Base-by-base conservation (phyloP, 805 yeast genomes). In the Dipodascus albidus region DNA sequence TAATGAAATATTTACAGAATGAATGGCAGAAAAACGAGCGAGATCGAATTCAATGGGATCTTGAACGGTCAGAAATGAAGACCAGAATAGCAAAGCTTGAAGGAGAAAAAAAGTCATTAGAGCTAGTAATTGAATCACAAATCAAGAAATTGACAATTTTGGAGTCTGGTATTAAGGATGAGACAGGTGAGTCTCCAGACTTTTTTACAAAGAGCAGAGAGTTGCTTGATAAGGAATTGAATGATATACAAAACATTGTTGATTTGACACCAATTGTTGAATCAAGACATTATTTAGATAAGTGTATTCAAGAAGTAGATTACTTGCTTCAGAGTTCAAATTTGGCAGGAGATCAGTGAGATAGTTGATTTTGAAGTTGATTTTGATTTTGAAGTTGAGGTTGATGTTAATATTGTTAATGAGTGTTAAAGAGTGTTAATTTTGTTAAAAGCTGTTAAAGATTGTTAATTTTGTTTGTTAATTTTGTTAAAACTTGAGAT, bases 1-100 rank as follows among this genome's bases (percentile, higher is more conserved):
- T 81, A 27, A 79, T 81, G 80, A 77, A 78, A 60, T 81, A 77
- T 57, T 70, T 81, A 60, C 85, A 81, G 62, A 69, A 76, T 21
- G 85, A 81, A 59, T 80, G 81, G 74, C 80, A 81, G 52, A 75
- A 73, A 55, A 78, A 77, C 62, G 85, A 81, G 62, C 74, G 80
- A 53, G 80, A 78, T 58, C 69, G 82, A 51, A 77, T 81, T 52
- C 76, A 75, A 48, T 80, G 83, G 82, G 81, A 77, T 55, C 67
- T 79, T 51, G 85, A 81, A 61, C 69, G 76, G 42, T 78, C 81
- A 20, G 85, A 81, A 60, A 77, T 81, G 82, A 77, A 73, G 64
- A 60, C 70, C 42, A 68, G 73, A 33, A 76, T 80, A 49, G 74
- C 79, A 2, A 71, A 70, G 50, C 66, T 80, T 17, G 82, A 79